Base-by-base conservation (phyloP, 345 rosid species). In the Firmiana major region DNA sequence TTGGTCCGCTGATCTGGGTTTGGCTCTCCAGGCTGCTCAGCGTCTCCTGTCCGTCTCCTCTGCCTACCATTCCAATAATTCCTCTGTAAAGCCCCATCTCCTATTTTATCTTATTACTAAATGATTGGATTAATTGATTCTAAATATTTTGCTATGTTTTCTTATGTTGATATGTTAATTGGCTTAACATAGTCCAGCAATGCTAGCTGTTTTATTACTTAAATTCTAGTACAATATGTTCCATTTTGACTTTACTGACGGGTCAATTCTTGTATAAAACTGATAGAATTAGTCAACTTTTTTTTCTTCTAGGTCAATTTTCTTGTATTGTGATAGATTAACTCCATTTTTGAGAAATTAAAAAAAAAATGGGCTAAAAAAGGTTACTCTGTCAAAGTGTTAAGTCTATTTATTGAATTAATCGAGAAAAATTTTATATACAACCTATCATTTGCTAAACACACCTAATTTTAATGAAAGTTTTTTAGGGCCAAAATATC, bases 11-110 rank as follows among this genome's bases (percentile, higher is more conserved):
- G 84, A 60, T 86, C 89, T 93, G 63, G 76, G 78, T 4, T 74
- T 73, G 11, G 88, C 94, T 3, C 83, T 93, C 31, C 89, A 77
- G 82, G 86, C 87, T 13, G 88, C 95, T 64, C 86, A 86, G 82
- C 86, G 90, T 51, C 90, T 96, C 21, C 79, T 92, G 13, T 75
- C 81, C 48, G 76, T 83, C 76, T 88, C 89, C 38, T 43, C 78
- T 67, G 78, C 74, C 71, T 88, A 83, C 75, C 76, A 73, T 74
- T 81, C 89, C 40, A 59, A 68, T 74, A 77, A 85, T 43, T 64
- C 88, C 66, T 83, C 88, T 80, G 98, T 95, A 86, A 93, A 95
- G 76, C 42, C 6, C 46, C 54, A 21, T 15, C 7, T 43, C 15
- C 24, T 63, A 5, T 9, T 31, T 43, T 22, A 36, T 22, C n/a